phyloP scores from a whole-genome alignment of 83 land plant genomes.

The Picea mariana region DNA sequence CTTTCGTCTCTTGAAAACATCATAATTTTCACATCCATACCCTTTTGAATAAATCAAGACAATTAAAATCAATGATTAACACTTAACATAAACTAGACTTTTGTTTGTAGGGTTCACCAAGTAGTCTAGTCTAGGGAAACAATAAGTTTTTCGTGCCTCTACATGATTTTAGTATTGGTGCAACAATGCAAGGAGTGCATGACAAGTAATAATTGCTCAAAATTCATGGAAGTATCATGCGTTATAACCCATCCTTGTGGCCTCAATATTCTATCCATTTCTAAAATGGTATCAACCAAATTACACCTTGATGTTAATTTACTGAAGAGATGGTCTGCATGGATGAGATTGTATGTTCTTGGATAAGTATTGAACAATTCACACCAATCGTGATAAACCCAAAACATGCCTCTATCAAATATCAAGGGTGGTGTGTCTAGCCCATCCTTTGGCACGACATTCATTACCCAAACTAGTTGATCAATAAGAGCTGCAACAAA shows the following conservation, averaged over 20 bases:
- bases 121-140: constrained; percentile 25
- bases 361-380: constrained; percentile 73
- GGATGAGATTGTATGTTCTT: constrained; percentile 64
- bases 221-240: constrained; percentile 36
- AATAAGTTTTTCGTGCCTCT: constrained; percentile 44
- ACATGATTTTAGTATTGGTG: not conserved
- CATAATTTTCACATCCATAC: too few relatives aligned
- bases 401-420: constrained; percentile 32
- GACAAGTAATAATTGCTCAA: constrained; percentile 39
- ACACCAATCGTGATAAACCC: constrained; percentile 70
- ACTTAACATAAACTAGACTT: too few relatives aligned
- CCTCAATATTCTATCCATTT: constrained; percentile 69
- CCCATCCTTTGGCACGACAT: not conserved
- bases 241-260: constrained; percentile 73
- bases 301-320: constrained; percentile 61
- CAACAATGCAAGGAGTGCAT: constrained; percentile 66
- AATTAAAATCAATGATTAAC: too few relatives aligned
- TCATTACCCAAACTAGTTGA: constrained; percentile 69
- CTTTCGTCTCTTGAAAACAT: too few relatives aligned
- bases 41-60: too few relatives aligned
- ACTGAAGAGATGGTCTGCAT: constrained; percentile 53
- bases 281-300: constrained; percentile 44
- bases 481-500: constrained; percentile 59
- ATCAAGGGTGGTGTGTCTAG: too few relatives aligned
- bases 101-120: too few relatives aligned